Evolutionary conservation across 1,284 basidiomycete genomes (phyloP).

Genomic region (Pyrrhoderma lamaoense): DNA sequence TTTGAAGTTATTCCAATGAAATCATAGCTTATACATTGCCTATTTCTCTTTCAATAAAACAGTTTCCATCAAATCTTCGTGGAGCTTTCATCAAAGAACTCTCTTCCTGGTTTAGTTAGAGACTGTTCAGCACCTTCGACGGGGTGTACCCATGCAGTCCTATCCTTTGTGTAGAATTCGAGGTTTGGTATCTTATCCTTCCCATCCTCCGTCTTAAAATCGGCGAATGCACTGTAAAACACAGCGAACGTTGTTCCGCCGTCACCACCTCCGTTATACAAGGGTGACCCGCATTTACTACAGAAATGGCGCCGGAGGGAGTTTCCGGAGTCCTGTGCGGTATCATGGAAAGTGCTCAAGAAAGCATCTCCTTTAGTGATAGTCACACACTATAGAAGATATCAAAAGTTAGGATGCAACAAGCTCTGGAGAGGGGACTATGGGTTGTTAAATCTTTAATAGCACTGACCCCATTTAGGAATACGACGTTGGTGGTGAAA

Average conservation of each 20-base stretch:
- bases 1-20: too few relatives aligned
- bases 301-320: constrained; percentile 18
- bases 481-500: constrained; percentile 21
- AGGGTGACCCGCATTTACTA: constrained; percentile 16
- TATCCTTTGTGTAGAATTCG: constrained; percentile 20
- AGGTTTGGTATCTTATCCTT: constrained; percentile 12
- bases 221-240: constrained; percentile 19
- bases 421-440: background rate
- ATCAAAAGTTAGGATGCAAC: background rate
- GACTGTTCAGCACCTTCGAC: constrained; percentile 11
- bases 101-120: constrained; percentile 18
- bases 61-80: too few relatives aligned
- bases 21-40: too few relatives aligned
- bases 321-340: constrained; percentile 20
- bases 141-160: constrained; percentile 15
- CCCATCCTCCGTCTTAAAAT: background rate
- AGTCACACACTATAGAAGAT: background rate
- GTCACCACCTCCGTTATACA: constrained; percentile 13
- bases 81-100: too few relatives aligned
- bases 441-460: background rate
- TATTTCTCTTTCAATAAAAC: too few relatives aligned
- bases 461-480: constrained; percentile 14
- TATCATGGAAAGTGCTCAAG: constrained; percentile 17
- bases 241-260: constrained; percentile 17
- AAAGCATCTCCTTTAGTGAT: constrained; percentile 16